These are phyloP conservation scores for Dactylella cylindrospora DNA, from an alignment of 2,329 filamentous ascomycete genomes.

Conservation along the genomic window DNA sequence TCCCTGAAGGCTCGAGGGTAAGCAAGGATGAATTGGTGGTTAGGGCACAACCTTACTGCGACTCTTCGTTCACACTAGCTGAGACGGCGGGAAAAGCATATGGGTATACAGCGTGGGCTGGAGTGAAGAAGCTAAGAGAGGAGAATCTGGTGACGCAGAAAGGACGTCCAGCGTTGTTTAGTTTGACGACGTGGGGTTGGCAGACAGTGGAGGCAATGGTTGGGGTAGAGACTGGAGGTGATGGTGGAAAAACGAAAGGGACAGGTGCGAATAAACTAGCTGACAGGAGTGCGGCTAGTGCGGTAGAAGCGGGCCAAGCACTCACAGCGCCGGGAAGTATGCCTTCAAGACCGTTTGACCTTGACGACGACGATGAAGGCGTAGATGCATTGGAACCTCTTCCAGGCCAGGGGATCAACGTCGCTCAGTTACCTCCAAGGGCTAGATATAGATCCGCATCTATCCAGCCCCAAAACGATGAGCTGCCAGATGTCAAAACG, in stretches of 20 bases:
- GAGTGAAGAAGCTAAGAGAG: conserved; percentile 72
- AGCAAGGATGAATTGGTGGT: conserved; percentile 70
- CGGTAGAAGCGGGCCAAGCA: conserved; percentile 6
- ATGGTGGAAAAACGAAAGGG: conserved; percentile 3
- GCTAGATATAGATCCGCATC: conserved; percentile 16
- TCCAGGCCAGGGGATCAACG: neutral
- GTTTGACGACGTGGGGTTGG: conserved; percentile 75
- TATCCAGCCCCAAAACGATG: conserved; percentile 36
- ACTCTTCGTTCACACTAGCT: conserved; percentile 70
- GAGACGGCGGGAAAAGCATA: conserved; percentile 69
- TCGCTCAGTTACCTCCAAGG: conserved; percentile 5
- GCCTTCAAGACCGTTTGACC: neutral
- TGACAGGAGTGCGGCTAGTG: conserved; percentile 22
- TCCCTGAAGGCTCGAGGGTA: conserved; percentile 61
- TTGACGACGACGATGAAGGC: conserved; percentile 32
- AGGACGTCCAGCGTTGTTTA: conserved; percentile 69
- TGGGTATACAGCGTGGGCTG: conserved; percentile 70
- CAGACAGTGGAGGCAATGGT: conserved; percentile 69
- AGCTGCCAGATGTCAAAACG: conserved; percentile 47
- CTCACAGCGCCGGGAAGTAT: conserved; percentile 1
- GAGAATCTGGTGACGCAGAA: conserved; percentile 74
- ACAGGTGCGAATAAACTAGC: conserved; percentile 2
- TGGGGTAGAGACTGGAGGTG: conserved; percentile 49
- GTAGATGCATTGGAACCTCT: conserved; percentile 10
- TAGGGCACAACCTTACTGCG: conserved; percentile 69